Evolutionary conservation across 1,284 basidiomycete genomes (phyloP).

Genomic region (Peniophora sp.): DNA sequence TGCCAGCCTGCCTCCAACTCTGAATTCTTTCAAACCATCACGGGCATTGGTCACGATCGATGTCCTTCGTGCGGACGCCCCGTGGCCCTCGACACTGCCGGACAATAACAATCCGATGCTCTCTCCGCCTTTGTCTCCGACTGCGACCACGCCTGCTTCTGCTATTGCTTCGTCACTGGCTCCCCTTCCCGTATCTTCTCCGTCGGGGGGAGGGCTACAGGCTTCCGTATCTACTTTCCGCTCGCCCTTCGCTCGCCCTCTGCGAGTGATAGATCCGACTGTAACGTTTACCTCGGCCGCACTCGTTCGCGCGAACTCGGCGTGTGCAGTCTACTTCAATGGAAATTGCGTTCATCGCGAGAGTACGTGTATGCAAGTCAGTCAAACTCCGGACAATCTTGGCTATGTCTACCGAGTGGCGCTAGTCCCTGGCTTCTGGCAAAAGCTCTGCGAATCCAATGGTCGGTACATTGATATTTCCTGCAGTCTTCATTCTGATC

Average conservation of each 20-base stretch:
- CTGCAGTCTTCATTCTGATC: conserved; percentile 1
- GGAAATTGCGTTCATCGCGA: conserved; percentile 44
- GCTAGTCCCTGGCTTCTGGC: conserved; percentile 56
- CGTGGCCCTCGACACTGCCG: conserved; percentile 10
- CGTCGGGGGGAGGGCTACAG: conserved; percentile 1
- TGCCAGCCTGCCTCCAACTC: conserved; percentile 16
- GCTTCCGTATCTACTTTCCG: conserved; percentile 13
- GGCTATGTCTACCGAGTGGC: conserved; percentile 44
- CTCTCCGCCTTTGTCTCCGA: conserved; percentile 10
- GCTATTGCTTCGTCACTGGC: conserved; percentile 3
- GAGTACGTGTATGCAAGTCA: conserved; percentile 26
- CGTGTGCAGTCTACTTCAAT: conserved; percentile 45
- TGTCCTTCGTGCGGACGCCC: conserved; percentile 32
- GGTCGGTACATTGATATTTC: conserved; percentile 29
- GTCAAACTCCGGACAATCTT: conserved; percentile 22
- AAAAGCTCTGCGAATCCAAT: conserved; percentile 38
- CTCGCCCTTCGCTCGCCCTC: conserved; percentile 39
- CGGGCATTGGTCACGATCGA: conserved; percentile 52
- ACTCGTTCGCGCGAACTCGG: conserved; percentile 38
- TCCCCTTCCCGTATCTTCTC: conserved; percentile 3
- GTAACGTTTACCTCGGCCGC: conserved; percentile 47
- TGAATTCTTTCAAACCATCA: conserved; percentile 12
- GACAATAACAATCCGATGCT: conserved; percentile 19
- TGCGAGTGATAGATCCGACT: conserved; percentile 53
- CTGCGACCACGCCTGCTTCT: neutral